Evolutionary conservation across 1,284 basidiomycete species (phyloP), one percentile per base, ranked within the genome.

Genomic region (Testicularia cyperi): DNA sequence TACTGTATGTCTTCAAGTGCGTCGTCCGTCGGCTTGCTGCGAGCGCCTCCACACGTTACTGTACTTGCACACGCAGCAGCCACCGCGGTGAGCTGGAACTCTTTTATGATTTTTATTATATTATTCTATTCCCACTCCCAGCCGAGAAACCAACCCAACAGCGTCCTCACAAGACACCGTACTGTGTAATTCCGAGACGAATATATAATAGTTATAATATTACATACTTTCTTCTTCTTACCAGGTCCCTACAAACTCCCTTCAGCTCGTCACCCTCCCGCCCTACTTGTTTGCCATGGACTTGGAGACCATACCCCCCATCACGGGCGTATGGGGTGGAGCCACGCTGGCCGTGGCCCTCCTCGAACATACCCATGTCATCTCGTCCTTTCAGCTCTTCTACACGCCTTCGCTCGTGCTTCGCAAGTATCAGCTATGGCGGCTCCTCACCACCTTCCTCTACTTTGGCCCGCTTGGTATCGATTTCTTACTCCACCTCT

Each of bases 401-500:
- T 73, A 68, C 38, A 70, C 72, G 3, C 62, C 64, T 15, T 27
- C 49, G 4, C 65, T 70, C 34, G 66, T 74, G 14, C 58, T 74
- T 20, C 51, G 52, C 36, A 36, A 42, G 31, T 55, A 44, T 19
- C 61, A 96, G 88, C 81, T 86, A 57, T 97, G 92, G 92, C 83
- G 94, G 22, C 82, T 86, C 31, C 77, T 88, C 40, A 95, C 92
- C 20, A 92, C 88, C 7, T 97, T 97, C 81, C 86, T 94, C 71
- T 98, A 94, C 79, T 98, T 97, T 78, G 94, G 94, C 9, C 83
- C 86, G 0, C 83, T 97, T 64, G 89, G 87, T 2, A 32, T 64
- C 25, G 92, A 97, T 75, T 90, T 96, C 60, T 82, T 94, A 46
- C 95, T 98, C 78, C 92, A 97, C 77, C 81, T 98, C 46, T 95